A percentile compares a stretch with the other conserved stretches of the same genome.
Conservation (phyloP, 2,329 filamentous ascomycete species). For the Lachnellula hyalina region DNA sequence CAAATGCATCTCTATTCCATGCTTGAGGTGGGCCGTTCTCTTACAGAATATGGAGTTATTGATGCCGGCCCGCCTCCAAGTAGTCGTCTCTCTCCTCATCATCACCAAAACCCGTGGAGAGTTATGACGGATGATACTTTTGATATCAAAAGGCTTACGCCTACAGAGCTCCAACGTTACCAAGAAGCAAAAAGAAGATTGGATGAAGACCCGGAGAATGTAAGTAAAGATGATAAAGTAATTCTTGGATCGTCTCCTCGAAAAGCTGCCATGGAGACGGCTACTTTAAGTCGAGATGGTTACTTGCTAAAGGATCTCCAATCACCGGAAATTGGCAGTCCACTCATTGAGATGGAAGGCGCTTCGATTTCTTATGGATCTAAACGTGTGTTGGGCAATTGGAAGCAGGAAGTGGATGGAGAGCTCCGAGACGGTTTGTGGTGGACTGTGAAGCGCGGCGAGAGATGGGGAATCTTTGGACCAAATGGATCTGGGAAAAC, state of each 20-base stretch:
- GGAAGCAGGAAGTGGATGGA: conserved; percentile 56
- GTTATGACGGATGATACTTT: too few relatives aligned
- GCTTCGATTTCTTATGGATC: conserved; percentile 76
- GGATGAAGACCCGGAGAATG: background rate
- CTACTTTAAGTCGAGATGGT: conserved; percentile 22
- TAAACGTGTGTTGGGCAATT: conserved; percentile 75
- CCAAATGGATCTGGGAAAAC: conserved; percentile 96
- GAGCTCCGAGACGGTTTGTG: conserved; percentile 53
- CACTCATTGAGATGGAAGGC: conserved; percentile 80
- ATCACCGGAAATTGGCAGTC: conserved; percentile 48
- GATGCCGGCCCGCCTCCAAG: conserved; percentile 6
- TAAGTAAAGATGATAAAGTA: too few relatives aligned
- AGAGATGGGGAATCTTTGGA: conserved; percentile 89
- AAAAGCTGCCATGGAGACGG: background rate
- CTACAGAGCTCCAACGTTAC: background rate
- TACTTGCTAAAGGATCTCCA: conserved; percentile 17
- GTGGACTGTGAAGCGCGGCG: conserved; percentile 77
- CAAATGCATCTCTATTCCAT: conserved; percentile 21
- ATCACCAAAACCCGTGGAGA: too few relatives aligned
- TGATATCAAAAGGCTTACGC: too few relatives aligned
- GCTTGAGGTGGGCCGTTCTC: conserved; percentile 25
- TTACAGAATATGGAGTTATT: conserved; percentile 26
- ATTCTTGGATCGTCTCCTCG: background rate
- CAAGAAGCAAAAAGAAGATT: background rate
- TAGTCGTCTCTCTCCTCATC: background rate